phyloP scores from a whole-genome alignment of 306 rosid genomes.

The Pterocarpus macrocarpus region DNA sequence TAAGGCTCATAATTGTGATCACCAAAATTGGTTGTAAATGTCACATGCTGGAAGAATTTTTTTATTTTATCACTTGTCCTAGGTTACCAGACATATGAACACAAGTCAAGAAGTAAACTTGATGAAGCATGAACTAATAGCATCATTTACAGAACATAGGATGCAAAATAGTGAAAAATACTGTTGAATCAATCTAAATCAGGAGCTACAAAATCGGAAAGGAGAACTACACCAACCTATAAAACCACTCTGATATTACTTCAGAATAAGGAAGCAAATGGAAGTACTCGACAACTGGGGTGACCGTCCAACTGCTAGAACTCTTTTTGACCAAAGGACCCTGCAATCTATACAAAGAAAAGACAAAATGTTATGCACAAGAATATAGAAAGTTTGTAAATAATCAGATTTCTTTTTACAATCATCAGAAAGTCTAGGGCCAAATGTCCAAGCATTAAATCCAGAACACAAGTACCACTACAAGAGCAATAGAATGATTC shows the following conservation, averaged over 20 bases:
- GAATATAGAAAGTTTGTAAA: constrained; percentile 15
- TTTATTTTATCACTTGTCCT: neutral
- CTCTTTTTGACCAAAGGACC: constrained; percentile 66
- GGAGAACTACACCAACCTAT: constrained; percentile 55
- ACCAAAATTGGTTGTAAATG: neutral
- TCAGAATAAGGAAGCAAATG: constrained; percentile 83
- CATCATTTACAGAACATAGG: neutral
- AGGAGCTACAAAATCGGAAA: constrained; percentile 15
- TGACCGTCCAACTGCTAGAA: constrained; percentile 61
- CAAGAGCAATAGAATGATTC: constrained; percentile 28
- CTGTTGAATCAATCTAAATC: constrained; percentile 12
- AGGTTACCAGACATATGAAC: constrained; percentile 22
- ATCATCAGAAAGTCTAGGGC: constrained; percentile 6
- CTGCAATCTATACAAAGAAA: constrained; percentile 62
- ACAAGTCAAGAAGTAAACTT: constrained; percentile 8
- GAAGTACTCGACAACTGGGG: constrained; percentile 72
- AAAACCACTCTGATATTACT: constrained; percentile 66
- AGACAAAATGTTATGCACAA: constrained; percentile 42
- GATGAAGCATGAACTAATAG: constrained; percentile 31
- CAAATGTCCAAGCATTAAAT: constrained; percentile 38
- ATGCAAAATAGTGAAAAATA: constrained; percentile 33
- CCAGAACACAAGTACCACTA: constrained; percentile 16
- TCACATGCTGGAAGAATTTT: neutral
- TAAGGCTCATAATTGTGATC: constrained; percentile 8
- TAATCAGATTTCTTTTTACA: constrained; percentile 21